These are phyloP conservation scores for Rhodomyrtus psidioides DNA, from an alignment of 441 rosid genomes.

Conservation along the genomic window DNA sequence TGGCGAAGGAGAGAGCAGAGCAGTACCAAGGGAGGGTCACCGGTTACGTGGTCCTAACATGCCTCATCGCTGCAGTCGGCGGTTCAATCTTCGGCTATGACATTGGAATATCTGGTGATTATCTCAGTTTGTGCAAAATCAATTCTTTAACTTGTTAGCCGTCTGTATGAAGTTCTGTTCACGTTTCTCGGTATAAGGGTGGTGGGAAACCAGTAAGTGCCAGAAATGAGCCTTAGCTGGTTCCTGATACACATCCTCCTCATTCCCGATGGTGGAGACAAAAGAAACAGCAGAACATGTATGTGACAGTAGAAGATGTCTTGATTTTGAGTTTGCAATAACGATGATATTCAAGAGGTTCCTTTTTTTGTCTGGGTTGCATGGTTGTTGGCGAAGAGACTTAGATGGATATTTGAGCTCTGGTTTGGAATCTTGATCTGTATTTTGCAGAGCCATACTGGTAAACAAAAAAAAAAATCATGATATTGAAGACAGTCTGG, in stretches of 20 bases:
- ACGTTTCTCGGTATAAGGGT: neutral
- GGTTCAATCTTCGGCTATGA: conserved; percentile 90
- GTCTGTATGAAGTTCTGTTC: neutral
- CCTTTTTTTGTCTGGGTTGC: no score
- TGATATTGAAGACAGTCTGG: neutral
- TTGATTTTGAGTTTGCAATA: neutral
- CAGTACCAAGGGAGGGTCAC: conserved; percentile 76
- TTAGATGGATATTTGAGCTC: no score
- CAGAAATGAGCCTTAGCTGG: neutral
- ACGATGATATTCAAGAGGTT: neutral
- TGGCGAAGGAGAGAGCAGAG: conserved; percentile 76
- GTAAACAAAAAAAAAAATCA: neutral
- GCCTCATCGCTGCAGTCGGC: conserved; percentile 72
- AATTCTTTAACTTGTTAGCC: neutral
- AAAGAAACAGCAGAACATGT: neutral
- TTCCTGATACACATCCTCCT: neutral
- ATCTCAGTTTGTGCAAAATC: neutral
- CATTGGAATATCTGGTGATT: conserved; percentile 76
- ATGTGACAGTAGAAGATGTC: neutral
- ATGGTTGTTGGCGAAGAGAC: no score
- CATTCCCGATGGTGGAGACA: neutral
- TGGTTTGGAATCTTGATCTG: neutral
- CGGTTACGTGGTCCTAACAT: conserved; percentile 48
- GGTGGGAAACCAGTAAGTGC: neutral
- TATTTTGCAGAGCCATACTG: neutral